Conservation (phyloP, 768 basidiomycete genomes). For the Calvatia gigantea region DNA sequence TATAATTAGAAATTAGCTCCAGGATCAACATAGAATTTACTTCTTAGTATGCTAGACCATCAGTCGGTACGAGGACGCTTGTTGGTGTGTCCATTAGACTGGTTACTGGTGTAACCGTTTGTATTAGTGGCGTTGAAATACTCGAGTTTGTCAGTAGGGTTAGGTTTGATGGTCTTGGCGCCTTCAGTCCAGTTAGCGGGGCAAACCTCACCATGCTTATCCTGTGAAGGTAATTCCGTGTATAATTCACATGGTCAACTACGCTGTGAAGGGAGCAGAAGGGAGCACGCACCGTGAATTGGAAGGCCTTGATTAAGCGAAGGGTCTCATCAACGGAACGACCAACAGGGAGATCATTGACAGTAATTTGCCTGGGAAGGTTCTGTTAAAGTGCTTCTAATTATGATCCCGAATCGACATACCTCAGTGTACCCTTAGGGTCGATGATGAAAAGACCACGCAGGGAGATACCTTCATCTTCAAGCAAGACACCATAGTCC, state of each 20-base stretch:
- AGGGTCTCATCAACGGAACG: slow-evolving; percentile 92
- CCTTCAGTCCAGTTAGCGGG: slow-evolving; percentile 89
- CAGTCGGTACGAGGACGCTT: slow-evolving; percentile 59
- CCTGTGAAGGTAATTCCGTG: slow-evolving; percentile 48
- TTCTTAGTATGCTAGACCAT: slow-evolving; percentile 7
- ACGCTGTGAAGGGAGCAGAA: background rate
- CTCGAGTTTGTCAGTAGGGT: slow-evolving; percentile 68
- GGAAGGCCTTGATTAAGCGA: slow-evolving; percentile 91
- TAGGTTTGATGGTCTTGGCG: slow-evolving; percentile 76
- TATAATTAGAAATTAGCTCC: background rate
- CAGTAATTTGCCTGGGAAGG: slow-evolving; percentile 66
- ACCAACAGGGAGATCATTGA: slow-evolving; percentile 94
- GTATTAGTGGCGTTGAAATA: slow-evolving; percentile 53
- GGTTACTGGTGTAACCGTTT: slow-evolving; percentile 30
- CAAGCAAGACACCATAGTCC: slow-evolving; percentile 85
- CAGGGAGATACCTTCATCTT: slow-evolving; percentile 85
- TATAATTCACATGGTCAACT: background rate
- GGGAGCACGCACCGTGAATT: slow-evolving; percentile 66
- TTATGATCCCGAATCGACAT: background rate
- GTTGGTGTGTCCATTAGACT: slow-evolving; percentile 30
- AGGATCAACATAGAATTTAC: background rate
- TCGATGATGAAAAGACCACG: slow-evolving; percentile 88
- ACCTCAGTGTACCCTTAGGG: slow-evolving; percentile 75
- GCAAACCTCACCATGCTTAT: slow-evolving; percentile 89
- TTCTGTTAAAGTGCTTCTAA: slow-evolving; percentile 1